phyloP scores from a whole-genome alignment of 306 rosid genomes.

The Abrus pulchellus region DNA sequence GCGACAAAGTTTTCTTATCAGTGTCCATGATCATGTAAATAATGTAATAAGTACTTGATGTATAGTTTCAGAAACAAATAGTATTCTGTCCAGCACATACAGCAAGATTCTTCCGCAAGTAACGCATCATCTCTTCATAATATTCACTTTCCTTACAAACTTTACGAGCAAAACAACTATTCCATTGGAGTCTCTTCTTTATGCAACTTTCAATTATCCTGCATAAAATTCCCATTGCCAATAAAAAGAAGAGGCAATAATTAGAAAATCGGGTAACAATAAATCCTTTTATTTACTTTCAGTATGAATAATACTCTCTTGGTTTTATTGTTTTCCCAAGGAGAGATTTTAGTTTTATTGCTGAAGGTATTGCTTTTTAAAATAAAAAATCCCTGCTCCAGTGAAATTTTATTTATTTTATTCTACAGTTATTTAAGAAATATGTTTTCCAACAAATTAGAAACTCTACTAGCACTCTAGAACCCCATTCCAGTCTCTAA shows the following conservation, averaged over 20 bases:
- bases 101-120: conserved; percentile 89
- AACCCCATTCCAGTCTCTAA: not conserved
- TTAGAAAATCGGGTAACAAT: not conserved
- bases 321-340: conserved; percentile 7
- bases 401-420: conserved; percentile 22
- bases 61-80: conserved; percentile 33
- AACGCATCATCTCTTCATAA: conserved; percentile 95
- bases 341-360: conserved; percentile 6
- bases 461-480: conserved; percentile 22
- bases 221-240: conserved; percentile 53
- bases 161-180: conserved; percentile 85
- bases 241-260: conserved; percentile 4
- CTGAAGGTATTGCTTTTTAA: conserved; percentile 25
- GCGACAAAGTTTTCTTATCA: conserved; percentile 32
- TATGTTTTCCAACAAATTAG: conserved; percentile 4
- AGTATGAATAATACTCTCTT: not conserved
- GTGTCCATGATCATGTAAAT: conserved; percentile 29
- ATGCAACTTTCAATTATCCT: conserved; percentile 83
- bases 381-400: conserved; percentile 32
- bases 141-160: conserved; percentile 93
- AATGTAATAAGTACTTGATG: conserved; percentile 25
- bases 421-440: conserved; percentile 10
- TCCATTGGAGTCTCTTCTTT: conserved; percentile 96
- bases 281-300: not conserved
- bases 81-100: conserved; percentile 58